Evolutionary conservation across 371 early-diverging fungal genomes (phyloP).

Genomic region (Mucor plumbeus): DNA sequence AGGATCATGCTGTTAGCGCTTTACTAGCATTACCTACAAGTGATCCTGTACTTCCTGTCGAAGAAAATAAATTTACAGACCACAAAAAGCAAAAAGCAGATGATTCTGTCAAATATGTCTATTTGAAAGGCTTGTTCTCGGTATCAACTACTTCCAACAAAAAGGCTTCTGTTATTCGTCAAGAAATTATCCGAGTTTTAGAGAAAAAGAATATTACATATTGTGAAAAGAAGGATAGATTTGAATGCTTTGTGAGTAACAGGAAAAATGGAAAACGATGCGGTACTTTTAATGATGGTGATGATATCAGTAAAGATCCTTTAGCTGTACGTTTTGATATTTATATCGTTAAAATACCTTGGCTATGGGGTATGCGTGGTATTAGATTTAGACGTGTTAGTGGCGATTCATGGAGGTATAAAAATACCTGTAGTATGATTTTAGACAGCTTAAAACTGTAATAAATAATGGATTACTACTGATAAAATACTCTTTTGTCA

Average conservation of each 20-base stretch:
- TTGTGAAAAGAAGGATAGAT: conserved; percentile 63
- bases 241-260: conserved; percentile 49
- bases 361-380: conserved; percentile 69
- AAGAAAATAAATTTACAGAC: background rate
- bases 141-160: conserved; percentile 71
- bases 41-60: background rate
- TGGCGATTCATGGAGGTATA: conserved; percentile 76
- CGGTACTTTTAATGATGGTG: background rate
- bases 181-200: conserved; percentile 56
- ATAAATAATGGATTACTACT: background rate
- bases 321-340: conserved; percentile 63
- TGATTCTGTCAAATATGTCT: conserved; percentile 57
- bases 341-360: conserved; percentile 66
- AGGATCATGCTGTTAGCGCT: background rate
- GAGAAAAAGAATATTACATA: conserved; percentile 47
- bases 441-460: conserved; percentile 61
- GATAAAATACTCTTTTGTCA: too few relatives aligned
- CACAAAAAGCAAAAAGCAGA: conserved; percentile 41
- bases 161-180: conserved; percentile 60
- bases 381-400: conserved; percentile 72
- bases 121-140: conserved; percentile 69
- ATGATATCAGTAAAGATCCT: background rate
- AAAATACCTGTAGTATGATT: conserved; percentile 64
- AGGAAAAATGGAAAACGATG: background rate
- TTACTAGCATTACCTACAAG: background rate